phyloP scores from a whole-genome alignment of 805 yeast species.

The Kodamaea jinghongensis region DNA sequence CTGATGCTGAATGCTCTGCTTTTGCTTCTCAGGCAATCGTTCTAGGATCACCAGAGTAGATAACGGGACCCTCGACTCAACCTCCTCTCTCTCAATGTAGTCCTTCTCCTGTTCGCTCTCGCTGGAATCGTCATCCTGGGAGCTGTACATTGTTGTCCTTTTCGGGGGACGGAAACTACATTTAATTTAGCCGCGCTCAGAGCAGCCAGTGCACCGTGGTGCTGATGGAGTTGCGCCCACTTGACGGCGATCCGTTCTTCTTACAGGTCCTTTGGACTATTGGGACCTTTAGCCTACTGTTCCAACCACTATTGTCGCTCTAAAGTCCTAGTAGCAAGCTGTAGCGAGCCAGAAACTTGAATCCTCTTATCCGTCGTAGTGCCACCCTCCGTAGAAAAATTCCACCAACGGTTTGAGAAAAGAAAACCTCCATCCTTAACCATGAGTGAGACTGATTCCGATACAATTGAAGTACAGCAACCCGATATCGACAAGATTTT shows the following conservation, averaged over 20 bases:
- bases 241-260: no score
- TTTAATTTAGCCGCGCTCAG: no score
- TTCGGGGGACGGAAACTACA: not conserved
- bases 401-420: no score
- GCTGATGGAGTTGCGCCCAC: no score
- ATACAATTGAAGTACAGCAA: constrained; percentile 16
- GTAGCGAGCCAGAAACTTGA: no score
- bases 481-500: constrained; percentile 25
- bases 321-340: no score
- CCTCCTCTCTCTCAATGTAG: constrained; percentile 4
- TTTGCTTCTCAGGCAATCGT: constrained; percentile 4
- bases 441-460: constrained; percentile 5
- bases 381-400: no score
- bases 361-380: no score
- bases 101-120: not conserved
- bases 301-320: no score
- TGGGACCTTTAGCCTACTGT: no score
- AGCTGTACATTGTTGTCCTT: not conserved
- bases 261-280: no score
- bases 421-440: not conserved
- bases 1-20: not conserved
- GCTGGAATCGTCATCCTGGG: constrained; percentile 5
- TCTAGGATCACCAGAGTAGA: constrained; percentile 8
- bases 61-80: constrained; percentile 7
- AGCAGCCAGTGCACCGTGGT: no score